Conservation (phyloP, 1,284 basidiomycete genomes). For the Ganoderma lucidum region DNA sequence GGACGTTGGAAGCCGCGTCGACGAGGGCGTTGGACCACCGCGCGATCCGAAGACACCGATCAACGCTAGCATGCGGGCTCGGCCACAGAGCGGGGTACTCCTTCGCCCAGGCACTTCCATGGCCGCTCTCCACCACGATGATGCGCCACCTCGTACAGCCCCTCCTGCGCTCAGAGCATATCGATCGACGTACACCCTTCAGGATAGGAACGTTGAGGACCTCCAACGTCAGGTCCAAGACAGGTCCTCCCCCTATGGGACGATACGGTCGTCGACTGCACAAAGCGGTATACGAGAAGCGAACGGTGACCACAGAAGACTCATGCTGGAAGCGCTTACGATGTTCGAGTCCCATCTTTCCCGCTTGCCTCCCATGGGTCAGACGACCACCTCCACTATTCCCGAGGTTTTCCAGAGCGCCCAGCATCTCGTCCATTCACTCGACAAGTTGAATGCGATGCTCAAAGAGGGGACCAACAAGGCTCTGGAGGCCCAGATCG, state of each 20-base stretch:
- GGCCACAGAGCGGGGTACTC: slow-evolving; percentile 34
- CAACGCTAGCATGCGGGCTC: slow-evolving; percentile 26
- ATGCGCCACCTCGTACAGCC: slow-evolving; percentile 44
- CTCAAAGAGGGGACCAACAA: slow-evolving; percentile 60
- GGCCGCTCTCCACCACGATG: slow-evolving; percentile 50
- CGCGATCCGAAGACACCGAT: slow-evolving; percentile 38
- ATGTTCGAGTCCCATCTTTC: slow-evolving; percentile 74
- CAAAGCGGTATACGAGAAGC: slow-evolving; percentile 37
- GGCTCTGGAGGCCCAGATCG: slow-evolving; percentile 75
- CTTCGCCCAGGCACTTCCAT: slow-evolving; percentile 59
- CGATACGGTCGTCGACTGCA: slow-evolving; percentile 29
- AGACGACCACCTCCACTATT: slow-evolving; percentile 48
- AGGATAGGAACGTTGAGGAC: slow-evolving; percentile 33
- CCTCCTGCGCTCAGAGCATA: slow-evolving; percentile 46
- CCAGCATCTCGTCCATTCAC: slow-evolving; percentile 65
- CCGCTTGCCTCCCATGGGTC: slow-evolving; percentile 56
- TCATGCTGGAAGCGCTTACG: slow-evolving; percentile 72
- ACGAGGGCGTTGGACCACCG: slow-evolving; percentile 31
- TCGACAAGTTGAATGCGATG: slow-evolving; percentile 69
- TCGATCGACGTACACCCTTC: slow-evolving; percentile 40
- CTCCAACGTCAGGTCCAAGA: slow-evolving; percentile 28
- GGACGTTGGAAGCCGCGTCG: slow-evolving; percentile 21
- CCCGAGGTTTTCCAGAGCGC: slow-evolving; percentile 67
- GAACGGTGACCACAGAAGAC: slow-evolving; percentile 63
- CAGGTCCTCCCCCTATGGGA: slow-evolving; percentile 37